Percentiles rank a stretch among this genome's conserved stretches.
Conservation (phyloP, 129 eudicot species). For the Flaveria trinervia region DNA sequence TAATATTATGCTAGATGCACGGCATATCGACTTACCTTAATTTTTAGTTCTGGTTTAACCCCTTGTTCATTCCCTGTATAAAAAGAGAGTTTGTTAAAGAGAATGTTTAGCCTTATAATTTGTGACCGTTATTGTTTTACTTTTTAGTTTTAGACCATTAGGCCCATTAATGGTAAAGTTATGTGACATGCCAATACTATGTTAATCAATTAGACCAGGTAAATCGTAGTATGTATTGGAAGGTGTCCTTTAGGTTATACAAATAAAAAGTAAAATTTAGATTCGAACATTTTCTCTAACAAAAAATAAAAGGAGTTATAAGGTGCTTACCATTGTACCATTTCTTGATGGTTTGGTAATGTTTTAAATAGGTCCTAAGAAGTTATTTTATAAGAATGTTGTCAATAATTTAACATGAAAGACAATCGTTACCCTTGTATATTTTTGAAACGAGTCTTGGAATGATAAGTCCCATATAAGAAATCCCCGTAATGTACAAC, state of each 20-base stretch:
- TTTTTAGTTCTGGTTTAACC: slow-evolving; percentile 29
- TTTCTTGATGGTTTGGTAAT: neutral
- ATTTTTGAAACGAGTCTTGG: slow-evolving; percentile 35
- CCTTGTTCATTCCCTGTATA: slow-evolving; percentile 33
- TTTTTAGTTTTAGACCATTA: too few relatives aligned
- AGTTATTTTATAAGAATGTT: neutral
- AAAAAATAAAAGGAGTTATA: too few relatives aligned
- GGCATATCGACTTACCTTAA: slow-evolving; percentile 21
- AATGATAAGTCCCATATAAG: slow-evolving; percentile 38
- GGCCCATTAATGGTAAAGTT: too few relatives aligned
- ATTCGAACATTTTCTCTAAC: too few relatives aligned
- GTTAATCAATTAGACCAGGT: too few relatives aligned
- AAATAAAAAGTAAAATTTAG: too few relatives aligned
- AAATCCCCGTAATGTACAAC: slow-evolving; percentile 40
- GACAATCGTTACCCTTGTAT: slow-evolving; percentile 24
- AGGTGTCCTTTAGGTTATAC: too few relatives aligned
- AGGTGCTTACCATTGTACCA: too few relatives aligned
- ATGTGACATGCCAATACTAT: too few relatives aligned
- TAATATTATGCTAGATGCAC: neutral
- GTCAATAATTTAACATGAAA: neutral
- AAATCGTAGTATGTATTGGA: too few relatives aligned
- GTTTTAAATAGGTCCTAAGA: neutral
- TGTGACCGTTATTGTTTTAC: too few relatives aligned
- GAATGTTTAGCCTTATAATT: too few relatives aligned
- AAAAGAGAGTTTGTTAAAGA: neutral